Percentiles rank a stretch among this genome's conserved stretches.
Conservation (phyloP, 2,329 filamentous ascomycete species). For the Aspergillus sp. region DNA sequence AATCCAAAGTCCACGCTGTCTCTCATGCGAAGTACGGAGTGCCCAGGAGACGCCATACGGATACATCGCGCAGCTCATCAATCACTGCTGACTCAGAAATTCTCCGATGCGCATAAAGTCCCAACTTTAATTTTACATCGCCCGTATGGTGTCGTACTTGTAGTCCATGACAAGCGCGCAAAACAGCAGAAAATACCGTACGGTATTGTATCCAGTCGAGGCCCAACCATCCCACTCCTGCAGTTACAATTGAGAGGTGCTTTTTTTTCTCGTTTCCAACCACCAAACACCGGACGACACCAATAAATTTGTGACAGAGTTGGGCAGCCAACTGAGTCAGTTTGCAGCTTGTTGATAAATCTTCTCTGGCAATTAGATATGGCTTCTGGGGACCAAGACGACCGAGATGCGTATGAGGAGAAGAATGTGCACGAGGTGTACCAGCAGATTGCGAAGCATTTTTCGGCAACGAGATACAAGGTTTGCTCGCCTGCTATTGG, state of each 20-base stretch:
- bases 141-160: background rate
- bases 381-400: constrained; percentile 8
- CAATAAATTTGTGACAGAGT: background rate
- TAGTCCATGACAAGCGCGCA: no score
- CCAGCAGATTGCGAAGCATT: constrained; percentile 54
- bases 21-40: no score
- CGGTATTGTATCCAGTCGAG: background rate
- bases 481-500: constrained; percentile 37
- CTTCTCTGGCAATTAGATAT: background rate
- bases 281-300: background rate
- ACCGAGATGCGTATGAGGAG: constrained; percentile 64
- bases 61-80: background rate
- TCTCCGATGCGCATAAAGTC: constrained; percentile 11
- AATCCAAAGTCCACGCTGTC: no score
- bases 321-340: background rate
- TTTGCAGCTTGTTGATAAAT: no score
- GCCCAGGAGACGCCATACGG: no score
- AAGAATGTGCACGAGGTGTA: constrained; percentile 91
- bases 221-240: background rate
- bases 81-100: constrained; percentile 11
- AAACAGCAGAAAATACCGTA: background rate
- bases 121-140: constrained; percentile 13
- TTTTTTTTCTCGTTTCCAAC: background rate
- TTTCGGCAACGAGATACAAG: constrained; percentile 60
- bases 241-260: background rate